Evolutionary conservation across 208 protist genomes (phyloP).

Genomic region (Angomonas ambiguus): DNA sequence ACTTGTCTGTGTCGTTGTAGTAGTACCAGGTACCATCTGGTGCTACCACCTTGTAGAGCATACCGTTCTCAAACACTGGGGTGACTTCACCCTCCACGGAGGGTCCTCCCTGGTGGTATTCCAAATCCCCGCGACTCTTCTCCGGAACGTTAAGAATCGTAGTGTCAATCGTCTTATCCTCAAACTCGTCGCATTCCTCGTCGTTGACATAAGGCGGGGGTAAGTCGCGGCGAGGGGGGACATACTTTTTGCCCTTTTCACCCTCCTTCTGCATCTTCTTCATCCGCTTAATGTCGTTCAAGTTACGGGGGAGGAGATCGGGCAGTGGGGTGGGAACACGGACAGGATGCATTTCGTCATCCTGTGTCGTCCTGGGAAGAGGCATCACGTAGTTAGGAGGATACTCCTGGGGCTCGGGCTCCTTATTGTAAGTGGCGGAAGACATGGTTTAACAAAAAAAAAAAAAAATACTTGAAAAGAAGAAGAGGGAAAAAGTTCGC

Average conservation of each 20-base stretch:
- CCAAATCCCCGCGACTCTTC: constrained; percentile 16
- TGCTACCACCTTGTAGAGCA: constrained; percentile 67
- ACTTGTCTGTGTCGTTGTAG: constrained; percentile 85
- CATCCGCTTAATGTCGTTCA: constrained; percentile 70
- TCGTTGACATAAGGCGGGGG: constrained; percentile 78
- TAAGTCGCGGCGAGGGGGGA: constrained; percentile 47
- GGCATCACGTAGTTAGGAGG: constrained; percentile 50
- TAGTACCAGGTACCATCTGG: constrained; percentile 63
- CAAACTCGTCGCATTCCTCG: constrained; percentile 79
- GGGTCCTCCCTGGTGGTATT: constrained; percentile 45
- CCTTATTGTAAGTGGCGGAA: constrained; percentile 6
- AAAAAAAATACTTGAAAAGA: constrained; percentile 5
- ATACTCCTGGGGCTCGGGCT: constrained; percentile 25
- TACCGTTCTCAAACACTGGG: constrained; percentile 54
- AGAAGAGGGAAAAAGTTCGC: neutral
- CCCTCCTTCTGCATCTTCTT: constrained; percentile 49
- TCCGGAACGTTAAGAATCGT: constrained; percentile 44
- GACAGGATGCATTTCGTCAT: constrained; percentile 59
- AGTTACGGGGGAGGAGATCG: constrained; percentile 62
- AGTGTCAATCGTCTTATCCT: constrained; percentile 66
- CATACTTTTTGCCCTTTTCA: constrained; percentile 46
- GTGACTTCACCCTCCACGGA: constrained; percentile 42
- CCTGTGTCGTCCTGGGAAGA: constrained; percentile 27
- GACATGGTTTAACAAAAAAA: constrained; percentile 4
- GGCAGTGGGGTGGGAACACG: constrained; percentile 53